Conservation (phyloP, 352 stramenopile genomes). For the Phytophthora meadii region DNA sequence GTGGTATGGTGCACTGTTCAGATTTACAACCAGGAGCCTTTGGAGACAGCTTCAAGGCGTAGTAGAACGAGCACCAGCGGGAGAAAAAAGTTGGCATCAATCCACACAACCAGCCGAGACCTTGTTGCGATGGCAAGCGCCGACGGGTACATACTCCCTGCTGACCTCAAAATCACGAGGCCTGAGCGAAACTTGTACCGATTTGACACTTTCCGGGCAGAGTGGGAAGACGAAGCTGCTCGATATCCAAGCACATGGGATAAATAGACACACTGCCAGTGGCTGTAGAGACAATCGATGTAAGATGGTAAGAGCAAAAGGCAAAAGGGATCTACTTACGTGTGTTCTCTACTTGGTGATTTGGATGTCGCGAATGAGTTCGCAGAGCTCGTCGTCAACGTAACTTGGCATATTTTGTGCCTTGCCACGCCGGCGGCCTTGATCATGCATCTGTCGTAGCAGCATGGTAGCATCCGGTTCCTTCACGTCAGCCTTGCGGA, state of each 20-base stretch:
- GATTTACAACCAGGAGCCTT: conserved; percentile 63
- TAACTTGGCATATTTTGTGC: conserved; percentile 35
- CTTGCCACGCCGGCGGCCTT: conserved; percentile 43
- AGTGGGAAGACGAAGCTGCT: conserved; percentile 77
- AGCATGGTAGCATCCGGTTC: conserved; percentile 36
- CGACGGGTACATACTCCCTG: conserved; percentile 38
- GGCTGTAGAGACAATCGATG: conserved; percentile 1
- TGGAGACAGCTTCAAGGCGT: conserved; percentile 25
- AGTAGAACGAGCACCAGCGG: conserved; percentile 27
- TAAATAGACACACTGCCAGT: conserved; percentile 23
- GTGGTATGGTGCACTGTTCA: conserved; percentile 84
- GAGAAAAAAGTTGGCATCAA: conserved; percentile 32
- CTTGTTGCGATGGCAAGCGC: conserved; percentile 38
- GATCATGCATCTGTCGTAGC: conserved; percentile 46
- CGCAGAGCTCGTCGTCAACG: conserved; percentile 56
- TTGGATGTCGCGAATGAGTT: conserved; percentile 63
- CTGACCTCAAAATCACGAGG: conserved; percentile 74
- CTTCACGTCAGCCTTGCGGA: conserved; percentile 43
- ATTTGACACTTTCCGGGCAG: conserved; percentile 78
- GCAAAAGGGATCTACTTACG: conserved; percentile 28
- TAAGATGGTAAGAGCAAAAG: conserved; percentile 12
- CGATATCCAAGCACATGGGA: conserved; percentile 66
- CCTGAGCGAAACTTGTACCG: conserved; percentile 71
- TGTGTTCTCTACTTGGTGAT: conserved; percentile 41
- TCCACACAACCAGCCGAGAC: conserved; percentile 30